A percentile compares a stretch with the other conserved stretches of the same genome.
Conservation (phyloP, 1,139 yeast species). For the Pichia sp. region DNA sequence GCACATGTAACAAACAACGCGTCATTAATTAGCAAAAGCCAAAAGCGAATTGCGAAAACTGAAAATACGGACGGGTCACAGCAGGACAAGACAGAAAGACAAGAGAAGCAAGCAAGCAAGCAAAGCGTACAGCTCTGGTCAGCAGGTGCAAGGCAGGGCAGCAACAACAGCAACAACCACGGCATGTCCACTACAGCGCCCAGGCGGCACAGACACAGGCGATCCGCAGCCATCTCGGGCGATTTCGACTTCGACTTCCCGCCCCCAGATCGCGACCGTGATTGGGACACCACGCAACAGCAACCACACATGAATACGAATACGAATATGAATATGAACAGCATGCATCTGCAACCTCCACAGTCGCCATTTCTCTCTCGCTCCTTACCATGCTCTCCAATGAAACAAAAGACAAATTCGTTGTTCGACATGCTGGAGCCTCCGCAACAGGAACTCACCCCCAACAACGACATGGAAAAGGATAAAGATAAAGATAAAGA, state of each 20-base stretch:
- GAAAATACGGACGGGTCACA: too few species aligned
- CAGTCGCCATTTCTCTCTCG: neutral
- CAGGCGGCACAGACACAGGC: slow-evolving; percentile 54
- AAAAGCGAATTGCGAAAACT: too few species aligned
- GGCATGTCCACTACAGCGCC: neutral
- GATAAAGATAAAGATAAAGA: too few species aligned
- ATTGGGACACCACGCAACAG: neutral
- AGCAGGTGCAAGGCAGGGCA: too few species aligned
- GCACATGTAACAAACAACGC: too few species aligned
- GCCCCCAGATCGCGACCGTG: neutral
- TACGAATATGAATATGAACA: slow-evolving; percentile 11
- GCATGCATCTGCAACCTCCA: neutral
- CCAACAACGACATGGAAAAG: neutral
- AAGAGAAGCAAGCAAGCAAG: neutral
- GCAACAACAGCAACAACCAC: slow-evolving; percentile 13
- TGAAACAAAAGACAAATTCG: too few species aligned
- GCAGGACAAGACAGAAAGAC: neutral
- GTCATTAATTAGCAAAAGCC: too few species aligned
- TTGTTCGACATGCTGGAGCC: too few species aligned
- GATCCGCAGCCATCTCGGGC: slow-evolving; percentile 71
- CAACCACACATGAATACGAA: too few species aligned
- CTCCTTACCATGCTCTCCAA: neutral
- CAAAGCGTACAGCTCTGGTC: too few species aligned
- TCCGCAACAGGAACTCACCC: neutral
- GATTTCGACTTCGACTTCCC: slow-evolving; percentile 34